Percentiles rank a stretch among this genome's conserved stretches.
Evolutionary conservation across 306 rosid genomes (phyloP).

Genomic region (Dalbergia cultrata): DNA sequence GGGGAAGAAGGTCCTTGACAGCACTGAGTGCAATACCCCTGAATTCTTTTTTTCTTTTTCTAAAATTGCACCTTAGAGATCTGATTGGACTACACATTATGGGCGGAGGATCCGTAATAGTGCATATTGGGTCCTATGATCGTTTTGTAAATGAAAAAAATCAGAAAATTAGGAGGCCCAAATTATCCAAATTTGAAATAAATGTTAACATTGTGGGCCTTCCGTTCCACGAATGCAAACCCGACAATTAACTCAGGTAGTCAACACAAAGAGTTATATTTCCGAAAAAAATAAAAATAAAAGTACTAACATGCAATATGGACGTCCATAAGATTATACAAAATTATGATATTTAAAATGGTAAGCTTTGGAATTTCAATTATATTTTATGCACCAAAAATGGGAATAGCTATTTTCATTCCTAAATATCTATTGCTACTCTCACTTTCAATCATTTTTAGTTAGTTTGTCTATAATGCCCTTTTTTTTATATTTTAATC

Average conservation of each 20-base stretch:
- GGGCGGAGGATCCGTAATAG: not conserved
- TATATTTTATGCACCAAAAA: not conserved
- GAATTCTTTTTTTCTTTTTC: too few species aligned
- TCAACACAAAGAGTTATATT: too few species aligned
- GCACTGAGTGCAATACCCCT: too few species aligned
- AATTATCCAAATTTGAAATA: not conserved
- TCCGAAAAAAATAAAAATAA: not conserved
- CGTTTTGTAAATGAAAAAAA: not conserved
- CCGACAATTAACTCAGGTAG: not conserved
- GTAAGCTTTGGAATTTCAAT: constrained; percentile 1
- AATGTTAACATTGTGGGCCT: not conserved
- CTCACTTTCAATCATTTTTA: too few species aligned
- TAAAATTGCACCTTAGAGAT: too few species aligned
- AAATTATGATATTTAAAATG: not conserved
- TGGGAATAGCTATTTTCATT: too few species aligned
- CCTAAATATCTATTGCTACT: too few species aligned
- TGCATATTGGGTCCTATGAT: not conserved
- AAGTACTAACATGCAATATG: not conserved
- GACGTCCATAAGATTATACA: not conserved
- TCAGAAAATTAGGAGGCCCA: not conserved
- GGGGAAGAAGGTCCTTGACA: too few species aligned
- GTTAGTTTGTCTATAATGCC: too few species aligned
- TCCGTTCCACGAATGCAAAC: not conserved
- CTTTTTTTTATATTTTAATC: too few species aligned
- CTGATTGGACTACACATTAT: not conserved